Evolutionary conservation across 148 eudicot species (phyloP).

Genomic region (Polygonum maritimum): DNA sequence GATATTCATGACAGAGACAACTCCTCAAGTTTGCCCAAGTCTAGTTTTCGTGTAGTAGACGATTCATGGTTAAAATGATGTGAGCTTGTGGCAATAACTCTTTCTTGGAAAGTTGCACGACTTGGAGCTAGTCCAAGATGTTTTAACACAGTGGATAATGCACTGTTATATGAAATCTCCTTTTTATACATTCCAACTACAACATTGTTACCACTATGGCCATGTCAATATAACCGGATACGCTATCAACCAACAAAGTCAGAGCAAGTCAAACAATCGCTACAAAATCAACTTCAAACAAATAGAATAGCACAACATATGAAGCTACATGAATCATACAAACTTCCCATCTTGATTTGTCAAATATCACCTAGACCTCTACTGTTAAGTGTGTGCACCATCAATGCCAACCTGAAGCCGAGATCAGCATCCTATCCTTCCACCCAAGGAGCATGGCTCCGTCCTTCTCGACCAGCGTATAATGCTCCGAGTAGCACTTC

Average conservation of each 20-base stretch:
- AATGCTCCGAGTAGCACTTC: slow-evolving; percentile 61
- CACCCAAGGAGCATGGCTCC: slow-evolving; percentile 86
- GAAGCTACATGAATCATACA: not conserved
- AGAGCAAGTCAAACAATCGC: not conserved
- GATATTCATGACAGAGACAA: too few relatives aligned
- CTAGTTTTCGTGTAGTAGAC: too few relatives aligned
- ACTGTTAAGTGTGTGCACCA: not conserved
- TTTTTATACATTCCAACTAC: too few relatives aligned
- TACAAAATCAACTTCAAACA: not conserved
- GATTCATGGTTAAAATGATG: too few relatives aligned
- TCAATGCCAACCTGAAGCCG: slow-evolving; percentile 91
- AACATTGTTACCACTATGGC: not conserved
- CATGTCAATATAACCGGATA: not conserved
- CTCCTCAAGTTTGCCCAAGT: too few relatives aligned
- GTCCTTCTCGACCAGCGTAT: slow-evolving; percentile 68
- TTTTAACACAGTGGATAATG: too few relatives aligned
- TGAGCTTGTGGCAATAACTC: too few relatives aligned
- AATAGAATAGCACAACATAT: not conserved
- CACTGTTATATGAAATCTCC: not conserved
- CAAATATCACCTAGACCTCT: not conserved
- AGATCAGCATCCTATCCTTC: slow-evolving; percentile 71
- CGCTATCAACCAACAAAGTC: not conserved
- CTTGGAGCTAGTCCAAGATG: too few relatives aligned
- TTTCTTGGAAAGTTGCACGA: too few relatives aligned
- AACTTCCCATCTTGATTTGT: not conserved